Evolutionary conservation across 495 filamentous ascomycete genomes (phyloP).

Genomic region (Aspergillus nanangensis): DNA sequence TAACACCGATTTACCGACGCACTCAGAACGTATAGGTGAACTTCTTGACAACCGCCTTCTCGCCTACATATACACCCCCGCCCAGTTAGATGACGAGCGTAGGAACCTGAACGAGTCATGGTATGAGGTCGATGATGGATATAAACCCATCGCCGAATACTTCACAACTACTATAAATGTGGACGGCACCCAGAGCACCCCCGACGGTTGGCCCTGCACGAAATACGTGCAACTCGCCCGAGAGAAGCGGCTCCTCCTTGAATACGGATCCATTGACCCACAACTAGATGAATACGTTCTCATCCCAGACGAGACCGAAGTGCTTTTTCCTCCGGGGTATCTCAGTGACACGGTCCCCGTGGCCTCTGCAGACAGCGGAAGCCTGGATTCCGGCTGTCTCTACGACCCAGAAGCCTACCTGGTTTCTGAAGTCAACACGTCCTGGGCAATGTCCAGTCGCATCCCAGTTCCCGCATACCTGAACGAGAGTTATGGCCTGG

Average conservation of each 20-base stretch:
- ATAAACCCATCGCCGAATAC: slow-evolving; percentile 49
- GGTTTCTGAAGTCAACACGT: slow-evolving; percentile 47
- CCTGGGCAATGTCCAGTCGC: slow-evolving; percentile 47
- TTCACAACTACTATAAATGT: slow-evolving; percentile 36
- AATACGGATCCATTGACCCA: slow-evolving; percentile 52
- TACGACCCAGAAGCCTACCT: slow-evolving; percentile 33
- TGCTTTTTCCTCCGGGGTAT: slow-evolving; percentile 41
- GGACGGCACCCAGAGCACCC: slow-evolving; percentile 40
- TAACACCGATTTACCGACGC: slow-evolving; percentile 29
- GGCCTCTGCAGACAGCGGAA: slow-evolving; percentile 25
- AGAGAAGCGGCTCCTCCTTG: slow-evolving; percentile 45
- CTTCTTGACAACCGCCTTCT: slow-evolving; percentile 36
- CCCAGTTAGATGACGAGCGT: slow-evolving; percentile 42
- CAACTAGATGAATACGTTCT: slow-evolving; percentile 52
- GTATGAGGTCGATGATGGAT: slow-evolving; percentile 42
- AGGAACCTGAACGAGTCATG: slow-evolving; percentile 55
- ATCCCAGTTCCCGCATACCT: slow-evolving; percentile 25
- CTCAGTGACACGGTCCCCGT: slow-evolving; percentile 26
- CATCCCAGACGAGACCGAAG: slow-evolving; percentile 26
- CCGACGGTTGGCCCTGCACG: slow-evolving; percentile 60
- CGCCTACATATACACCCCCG: slow-evolving; percentile 50
- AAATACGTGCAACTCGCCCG: slow-evolving; percentile 50
- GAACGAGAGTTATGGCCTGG: slow-evolving; percentile 29
- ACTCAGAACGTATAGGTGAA: slow-evolving; percentile 25
- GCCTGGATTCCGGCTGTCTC: slow-evolving; percentile 47